These are phyloP conservation scores for Aethionema arabicum DNA, from an alignment of 345 rosid species.

Conservation along the genomic window DNA sequence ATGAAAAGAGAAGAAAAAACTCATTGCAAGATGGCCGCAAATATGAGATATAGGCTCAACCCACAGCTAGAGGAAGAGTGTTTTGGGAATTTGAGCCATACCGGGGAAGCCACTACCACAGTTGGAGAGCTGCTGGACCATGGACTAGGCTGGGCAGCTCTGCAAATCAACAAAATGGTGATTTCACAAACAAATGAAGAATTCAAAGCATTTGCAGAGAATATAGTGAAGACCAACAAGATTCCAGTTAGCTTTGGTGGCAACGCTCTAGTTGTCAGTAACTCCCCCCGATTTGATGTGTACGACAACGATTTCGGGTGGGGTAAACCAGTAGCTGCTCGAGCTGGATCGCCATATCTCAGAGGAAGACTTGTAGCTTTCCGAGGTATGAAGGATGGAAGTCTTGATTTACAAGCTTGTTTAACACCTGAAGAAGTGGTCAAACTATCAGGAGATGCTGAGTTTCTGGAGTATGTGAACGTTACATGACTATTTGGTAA, in stretches of 20 bases:
- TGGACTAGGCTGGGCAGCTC: constrained; percentile 35
- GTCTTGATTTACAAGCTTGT: constrained; percentile 43
- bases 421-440: constrained; percentile 19
- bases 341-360: constrained; percentile 38
- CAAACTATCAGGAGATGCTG: constrained; percentile 18
- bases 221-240: constrained; percentile 34
- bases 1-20: constrained; percentile 31
- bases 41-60: constrained; percentile 30
- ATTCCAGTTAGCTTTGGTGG: constrained; percentile 24
- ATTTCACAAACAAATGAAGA: constrained; percentile 32
- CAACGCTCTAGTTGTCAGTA: constrained; percentile 26
- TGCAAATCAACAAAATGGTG: constrained; percentile 26
- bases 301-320: constrained; percentile 47
- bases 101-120: constrained; percentile 26
- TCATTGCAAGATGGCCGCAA: constrained; percentile 32
- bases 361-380: constrained; percentile 40
- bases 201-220: constrained; percentile 16
- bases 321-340: constrained; percentile 44
- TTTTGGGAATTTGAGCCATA: constrained; percentile 34
- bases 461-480: constrained; percentile 28
- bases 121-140: constrained; percentile 33
- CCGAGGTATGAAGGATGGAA: constrained; percentile 41
- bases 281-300: constrained; percentile 40
- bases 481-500: neutral
- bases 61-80: constrained; percentile 32